Evolutionary conservation across 139 green algal genomes (phyloP), one percentile per base, ranked within the genome.

Genomic region (Spirogloea muscicola): DNA sequence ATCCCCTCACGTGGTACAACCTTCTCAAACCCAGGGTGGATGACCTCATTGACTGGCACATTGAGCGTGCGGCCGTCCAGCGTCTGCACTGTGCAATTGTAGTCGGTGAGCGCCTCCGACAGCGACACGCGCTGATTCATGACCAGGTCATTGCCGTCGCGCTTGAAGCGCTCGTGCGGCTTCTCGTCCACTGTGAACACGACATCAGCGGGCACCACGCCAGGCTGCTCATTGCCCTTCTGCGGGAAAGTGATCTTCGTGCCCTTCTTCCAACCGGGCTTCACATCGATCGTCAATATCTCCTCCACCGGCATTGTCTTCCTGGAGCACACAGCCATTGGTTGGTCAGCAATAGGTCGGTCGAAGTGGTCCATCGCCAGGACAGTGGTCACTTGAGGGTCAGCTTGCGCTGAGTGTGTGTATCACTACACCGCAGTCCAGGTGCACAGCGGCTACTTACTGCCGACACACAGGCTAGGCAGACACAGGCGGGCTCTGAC

Each of bases 231-330:
- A 43, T 96, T 90, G 27, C 91, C 77, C 68, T 95, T 95, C 38
- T 91, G 86, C n/a, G 79, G 77, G 70, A 97, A 96, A 0, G 92
- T 97, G 67, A 97, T 86, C 64, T 86, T 94, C 18, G 84, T 98
- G 3, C 92, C 92, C 57, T 90, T 87, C 85, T 97, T 97, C 91
- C 91, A 97, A 0, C 93, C 93, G 0, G 93, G 89, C 84, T 92
- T 92, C n/a, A 97, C 75, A 13, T 91, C 64, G 43, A 98, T 87
- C 51, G 88, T 86, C 39, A 98, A 57, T 1, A 94, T 90, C 81
- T 97, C 92, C 40, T 90, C 84, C 34, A 86, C 68, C 9, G 60
- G 63, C 46, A 49, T 68, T 25, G 9, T 69, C 39, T n/a, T 29
- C 10, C 58, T 73, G 70, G 18, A n/a, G n/a, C n/a, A n/a, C n/a